Conservation (phyloP, 495 filamentous ascomycete species). For the Glarea lozoyensis region DNA sequence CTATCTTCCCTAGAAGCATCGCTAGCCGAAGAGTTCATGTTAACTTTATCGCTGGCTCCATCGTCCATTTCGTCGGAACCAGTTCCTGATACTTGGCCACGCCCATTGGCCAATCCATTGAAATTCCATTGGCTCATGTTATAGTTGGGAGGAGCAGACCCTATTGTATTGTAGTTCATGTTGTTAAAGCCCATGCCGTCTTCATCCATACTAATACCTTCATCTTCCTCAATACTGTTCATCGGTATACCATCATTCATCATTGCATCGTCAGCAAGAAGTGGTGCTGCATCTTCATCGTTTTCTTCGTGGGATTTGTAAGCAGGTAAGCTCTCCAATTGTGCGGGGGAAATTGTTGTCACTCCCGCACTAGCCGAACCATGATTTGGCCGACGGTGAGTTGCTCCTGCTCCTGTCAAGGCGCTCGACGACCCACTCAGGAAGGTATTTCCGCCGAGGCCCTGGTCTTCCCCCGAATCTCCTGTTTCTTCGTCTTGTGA, state of each 20-base stretch:
- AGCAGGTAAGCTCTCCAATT: constrained; percentile 15
- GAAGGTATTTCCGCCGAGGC: constrained; percentile 75
- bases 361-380: constrained; percentile 32
- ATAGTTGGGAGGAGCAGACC: constrained; percentile 3
- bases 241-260: constrained; percentile 18
- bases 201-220: constrained; percentile 18
- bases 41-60: constrained; percentile 15
- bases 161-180: not conserved
- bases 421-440: constrained; percentile 78
- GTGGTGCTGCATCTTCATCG: constrained; percentile 13
- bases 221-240: constrained; percentile 22
- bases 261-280: constrained; percentile 7
- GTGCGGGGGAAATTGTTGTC: constrained; percentile 17
- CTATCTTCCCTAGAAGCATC: constrained; percentile 1
- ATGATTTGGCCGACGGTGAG: constrained; percentile 51
- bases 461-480: constrained; percentile 74
- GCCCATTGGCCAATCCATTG: constrained; percentile 27
- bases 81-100: constrained; percentile 13
- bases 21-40: constrained; percentile 17
- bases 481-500: constrained; percentile 28
- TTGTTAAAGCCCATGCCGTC: constrained; percentile 7
- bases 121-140: constrained; percentile 15
- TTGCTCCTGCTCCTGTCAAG: constrained; percentile 65
- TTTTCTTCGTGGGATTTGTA: constrained; percentile 15
- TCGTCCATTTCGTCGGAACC: constrained; percentile 12